Evolutionary conservation across 352 stramenopile genomes (phyloP).

Genomic region (Phytophthora cactorum): DNA sequence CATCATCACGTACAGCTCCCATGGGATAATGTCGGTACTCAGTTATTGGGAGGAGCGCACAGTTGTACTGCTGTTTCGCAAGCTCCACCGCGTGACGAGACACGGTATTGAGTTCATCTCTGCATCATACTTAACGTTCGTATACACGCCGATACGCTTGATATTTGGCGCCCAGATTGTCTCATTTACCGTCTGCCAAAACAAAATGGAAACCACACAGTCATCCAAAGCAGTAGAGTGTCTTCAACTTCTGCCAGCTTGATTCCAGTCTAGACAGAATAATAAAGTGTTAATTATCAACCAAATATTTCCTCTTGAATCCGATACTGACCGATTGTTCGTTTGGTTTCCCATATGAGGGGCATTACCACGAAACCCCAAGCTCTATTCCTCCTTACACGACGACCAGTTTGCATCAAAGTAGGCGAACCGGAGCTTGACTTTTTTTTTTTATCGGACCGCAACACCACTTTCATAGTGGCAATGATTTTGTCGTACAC

Average conservation of each 20-base stretch:
- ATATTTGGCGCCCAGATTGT: background rate
- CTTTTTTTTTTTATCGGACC: background rate
- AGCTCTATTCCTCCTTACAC: constrained; percentile 11
- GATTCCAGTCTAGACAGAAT: constrained; percentile 6
- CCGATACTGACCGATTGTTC: constrained; percentile 1
- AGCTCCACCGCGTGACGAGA: constrained; percentile 4
- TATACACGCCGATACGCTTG: constrained; percentile 4
- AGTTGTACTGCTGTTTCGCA: constrained; percentile 9
- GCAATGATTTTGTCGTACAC: constrained; percentile 8
- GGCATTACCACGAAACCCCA: background rate
- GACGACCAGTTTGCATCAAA: constrained; percentile 14
- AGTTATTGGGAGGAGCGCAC: background rate
- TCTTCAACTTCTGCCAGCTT: constrained; percentile 17
- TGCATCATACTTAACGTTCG: constrained; percentile 7
- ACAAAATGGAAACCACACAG: constrained; percentile 6
- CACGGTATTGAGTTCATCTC: constrained; percentile 7
- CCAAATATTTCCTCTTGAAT: background rate
- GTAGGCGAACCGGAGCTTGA: background rate
- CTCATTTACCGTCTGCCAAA: constrained; percentile 13
- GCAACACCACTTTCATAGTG: constrained; percentile 17
- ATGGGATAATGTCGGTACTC: background rate
- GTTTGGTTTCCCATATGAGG: constrained; percentile 12
- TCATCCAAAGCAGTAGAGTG: constrained; percentile 9
- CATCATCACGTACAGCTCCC: constrained; percentile 19
- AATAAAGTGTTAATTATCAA: background rate